A percentile compares a stretch with the other conserved stretches of the same genome.
Evolutionary conservation across 148 eudicot genomes (phyloP).

Genomic region (Cornus controversa): DNA sequence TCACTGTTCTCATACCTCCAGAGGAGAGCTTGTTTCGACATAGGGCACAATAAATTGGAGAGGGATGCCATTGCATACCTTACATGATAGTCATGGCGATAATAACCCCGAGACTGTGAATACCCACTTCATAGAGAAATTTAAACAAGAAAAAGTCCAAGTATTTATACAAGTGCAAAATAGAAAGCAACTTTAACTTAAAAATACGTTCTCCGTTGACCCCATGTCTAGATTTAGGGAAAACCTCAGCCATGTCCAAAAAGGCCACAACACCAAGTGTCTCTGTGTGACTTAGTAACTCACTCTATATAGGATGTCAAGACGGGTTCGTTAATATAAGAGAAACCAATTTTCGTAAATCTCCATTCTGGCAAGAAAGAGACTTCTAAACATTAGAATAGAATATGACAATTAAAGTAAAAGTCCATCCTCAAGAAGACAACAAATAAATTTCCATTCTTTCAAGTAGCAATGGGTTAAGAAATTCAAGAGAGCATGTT

Average conservation of each 20-base stretch:
- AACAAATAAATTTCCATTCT: background rate
- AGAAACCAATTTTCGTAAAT: background rate
- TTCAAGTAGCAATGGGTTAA: background rate
- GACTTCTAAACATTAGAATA: background rate
- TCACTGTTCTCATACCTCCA: too few species aligned
- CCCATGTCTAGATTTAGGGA: background rate
- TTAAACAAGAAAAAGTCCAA: background rate
- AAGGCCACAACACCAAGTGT: background rate
- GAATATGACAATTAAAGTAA: background rate
- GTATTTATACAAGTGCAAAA: background rate
- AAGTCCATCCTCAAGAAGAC: background rate
- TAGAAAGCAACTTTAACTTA: background rate
- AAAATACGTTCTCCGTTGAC: background rate
- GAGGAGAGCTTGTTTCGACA: too few species aligned
- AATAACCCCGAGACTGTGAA: too few species aligned
- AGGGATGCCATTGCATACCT: too few species aligned
- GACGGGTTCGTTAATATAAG: background rate
- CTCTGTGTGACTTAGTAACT: background rate
- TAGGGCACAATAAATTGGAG: too few species aligned
- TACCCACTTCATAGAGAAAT: background rate
- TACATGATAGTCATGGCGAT: too few species aligned
- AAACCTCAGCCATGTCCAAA: background rate
- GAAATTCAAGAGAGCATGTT: background rate
- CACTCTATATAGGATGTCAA: background rate
- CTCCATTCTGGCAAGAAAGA: too few species aligned